Base-by-base conservation (phyloP, 176 grass and related monocot species). In the Avena sativa region DNA sequence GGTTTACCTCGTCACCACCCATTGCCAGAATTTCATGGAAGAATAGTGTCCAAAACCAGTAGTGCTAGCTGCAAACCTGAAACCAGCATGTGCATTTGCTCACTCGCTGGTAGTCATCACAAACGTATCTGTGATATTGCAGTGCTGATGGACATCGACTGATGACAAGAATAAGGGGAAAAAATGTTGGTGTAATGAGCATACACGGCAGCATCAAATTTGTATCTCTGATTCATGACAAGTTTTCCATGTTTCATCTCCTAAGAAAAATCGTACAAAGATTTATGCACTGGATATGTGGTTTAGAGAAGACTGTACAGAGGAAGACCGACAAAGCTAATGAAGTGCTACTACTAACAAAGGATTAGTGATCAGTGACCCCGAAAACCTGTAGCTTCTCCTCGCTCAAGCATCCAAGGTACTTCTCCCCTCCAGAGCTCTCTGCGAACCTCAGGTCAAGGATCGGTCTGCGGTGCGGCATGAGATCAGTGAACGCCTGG, bases 381-480 rank as follows among this genome's bases (percentile, higher is more conserved):
- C 30, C 81, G 68, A 91, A 98, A 10, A 98, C 82, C 80, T 96
- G 90, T 67, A 96, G 52, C 67, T 87, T 95, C 59, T 94, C 89
- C 64, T 92, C 90, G 5, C 96, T 96, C 52, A 94, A 78, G 83
- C 93, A 96, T 13, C 96, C 96, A 32, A 98, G 92, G 78, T 92
- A 91, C 51, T 78, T 91, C 30, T 71, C 76, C 71, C 89, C 90
- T 2, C 58, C 20, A 19, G 82, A 71, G 74, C 71, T 83, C 38
- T 53, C 68, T n/a, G 87, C 74, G 38, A 92, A 98, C 86, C 87
- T 92, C 65, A 95, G 79, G 91, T 98, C 96, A 90, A 98, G 93
- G 91, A 95, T 86, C 2, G 93, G 93, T n/a, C 84, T 60, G 46
- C 44, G 87, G 88, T 95, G 93, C 2, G 92, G 86, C 74, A 78